Evolutionary conservation across 176 grass and related monocot species (phyloP).

Genomic region (Leersia perrieri): DNA sequence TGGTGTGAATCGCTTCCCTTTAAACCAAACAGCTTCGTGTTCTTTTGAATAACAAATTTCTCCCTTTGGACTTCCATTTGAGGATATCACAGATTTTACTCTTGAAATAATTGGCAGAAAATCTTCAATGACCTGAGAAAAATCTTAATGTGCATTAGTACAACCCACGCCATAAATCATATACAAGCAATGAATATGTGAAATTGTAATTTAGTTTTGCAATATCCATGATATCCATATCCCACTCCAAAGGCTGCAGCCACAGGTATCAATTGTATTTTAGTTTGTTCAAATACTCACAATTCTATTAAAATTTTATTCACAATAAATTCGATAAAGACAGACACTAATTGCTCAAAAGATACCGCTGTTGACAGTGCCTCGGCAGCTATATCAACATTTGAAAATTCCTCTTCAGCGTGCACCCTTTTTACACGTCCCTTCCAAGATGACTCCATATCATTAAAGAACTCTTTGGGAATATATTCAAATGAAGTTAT

Average conservation of each 20-base stretch:
- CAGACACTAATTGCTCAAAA: slow-evolving; percentile 27
- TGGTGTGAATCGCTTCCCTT: slow-evolving; percentile 78
- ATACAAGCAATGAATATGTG: background rate
- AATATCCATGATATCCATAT: slow-evolving; percentile 18
- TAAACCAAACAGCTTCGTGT: slow-evolving; percentile 91
- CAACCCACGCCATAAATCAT: background rate
- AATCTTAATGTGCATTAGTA: slow-evolving; percentile 12
- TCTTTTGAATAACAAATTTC: slow-evolving; percentile 96
- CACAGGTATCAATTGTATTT: background rate
- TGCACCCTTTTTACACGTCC: slow-evolving; percentile 88
- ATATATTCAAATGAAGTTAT: slow-evolving; percentile 70
- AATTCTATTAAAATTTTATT: background rate
- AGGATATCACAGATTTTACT: slow-evolving; percentile 77
- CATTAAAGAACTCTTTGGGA: slow-evolving; percentile 85
- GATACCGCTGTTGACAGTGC: slow-evolving; percentile 60
- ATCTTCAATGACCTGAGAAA: slow-evolving; percentile 73
- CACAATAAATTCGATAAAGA: slow-evolving; percentile 11
- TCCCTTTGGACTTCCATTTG: slow-evolving; percentile 73
- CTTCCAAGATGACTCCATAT: slow-evolving; percentile 97
- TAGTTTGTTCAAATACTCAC: background rate
- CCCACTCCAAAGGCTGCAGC: background rate
- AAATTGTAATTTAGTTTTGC: background rate
- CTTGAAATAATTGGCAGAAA: slow-evolving; percentile 76
- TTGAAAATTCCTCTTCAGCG: slow-evolving; percentile 71
- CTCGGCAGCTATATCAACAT: slow-evolving; percentile 76